These are phyloP conservation scores for Nemania abortiva DNA, from an alignment of 2,329 filamentous ascomycete species.

Conservation along the genomic window DNA sequence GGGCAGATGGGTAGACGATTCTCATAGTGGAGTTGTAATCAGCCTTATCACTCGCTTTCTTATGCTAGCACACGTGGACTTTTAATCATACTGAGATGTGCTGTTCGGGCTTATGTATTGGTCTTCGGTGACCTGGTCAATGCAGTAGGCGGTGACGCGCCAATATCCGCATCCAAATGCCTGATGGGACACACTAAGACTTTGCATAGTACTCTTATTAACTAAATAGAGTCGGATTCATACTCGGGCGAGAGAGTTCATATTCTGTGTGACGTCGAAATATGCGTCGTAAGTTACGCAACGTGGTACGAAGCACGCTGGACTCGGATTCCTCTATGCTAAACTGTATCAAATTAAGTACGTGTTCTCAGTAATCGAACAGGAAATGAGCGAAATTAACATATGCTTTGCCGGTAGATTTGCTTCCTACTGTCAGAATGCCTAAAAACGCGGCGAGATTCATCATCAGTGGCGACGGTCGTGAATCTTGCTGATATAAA, in stretches of 20 bases:
- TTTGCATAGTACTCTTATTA: background rate
- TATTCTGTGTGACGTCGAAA: background rate
- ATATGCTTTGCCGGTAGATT: background rate
- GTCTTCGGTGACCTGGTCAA: background rate
- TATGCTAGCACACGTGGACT: slow-evolving; percentile 16
- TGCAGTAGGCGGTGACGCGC: slow-evolving; percentile 18
- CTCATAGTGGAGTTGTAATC: slow-evolving; percentile 18
- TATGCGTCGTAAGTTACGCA: background rate
- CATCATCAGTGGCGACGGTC: slow-evolving; percentile 5
- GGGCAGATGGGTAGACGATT: background rate
- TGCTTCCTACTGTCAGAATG: background rate
- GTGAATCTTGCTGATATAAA: background rate
- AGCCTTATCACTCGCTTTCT: slow-evolving; percentile 22
- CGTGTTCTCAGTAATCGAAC: background rate
- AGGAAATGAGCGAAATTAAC: background rate
- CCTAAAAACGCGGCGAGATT: background rate
- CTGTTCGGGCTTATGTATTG: slow-evolving; percentile 9
- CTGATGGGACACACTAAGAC: background rate
- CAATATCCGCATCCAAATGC: slow-evolving; percentile 10
- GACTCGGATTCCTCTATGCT: background rate
- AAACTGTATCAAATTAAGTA: background rate
- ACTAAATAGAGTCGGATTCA: background rate
- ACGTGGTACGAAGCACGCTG: background rate
- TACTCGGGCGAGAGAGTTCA: background rate
- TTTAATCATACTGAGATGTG: slow-evolving; percentile 6